A percentile compares a stretch with the other conserved stretches of the same genome.
Evolutionary conservation across 1,284 basidiomycete species (phyloP).

Genomic region (Lentinula novae-zelandiae): DNA sequence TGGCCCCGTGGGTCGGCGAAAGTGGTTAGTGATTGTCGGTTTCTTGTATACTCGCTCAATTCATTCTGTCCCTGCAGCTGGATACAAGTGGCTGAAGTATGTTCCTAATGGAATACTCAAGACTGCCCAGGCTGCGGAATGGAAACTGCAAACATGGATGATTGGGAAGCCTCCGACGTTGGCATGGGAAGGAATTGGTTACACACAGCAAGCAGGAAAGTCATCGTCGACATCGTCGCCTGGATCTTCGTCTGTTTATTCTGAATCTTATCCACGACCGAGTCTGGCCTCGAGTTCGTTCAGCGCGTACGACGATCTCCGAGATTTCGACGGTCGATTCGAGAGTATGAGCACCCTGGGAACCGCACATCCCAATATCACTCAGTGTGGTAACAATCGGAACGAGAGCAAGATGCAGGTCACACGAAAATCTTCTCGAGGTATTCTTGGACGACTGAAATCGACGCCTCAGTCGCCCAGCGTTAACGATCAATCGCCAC

Average conservation of each 20-base stretch:
- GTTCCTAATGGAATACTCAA: conserved; percentile 91
- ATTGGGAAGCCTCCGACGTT: conserved; percentile 89
- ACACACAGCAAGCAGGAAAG: conserved; percentile 35
- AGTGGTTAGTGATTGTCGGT: conserved; percentile 56
- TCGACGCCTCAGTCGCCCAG: conserved; percentile 35
- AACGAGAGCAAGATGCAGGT: conserved; percentile 32
- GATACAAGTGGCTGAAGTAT: conserved; percentile 96
- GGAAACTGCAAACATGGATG: conserved; percentile 95
- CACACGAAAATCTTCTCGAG: conserved; percentile 55
- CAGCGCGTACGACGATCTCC: conserved; percentile 82
- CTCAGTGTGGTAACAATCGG: conserved; percentile 27
- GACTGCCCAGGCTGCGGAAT: conserved; percentile 95
- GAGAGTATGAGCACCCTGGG: conserved; percentile 74
- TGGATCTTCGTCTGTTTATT: conserved; percentile 28
- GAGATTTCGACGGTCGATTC: conserved; percentile 80
- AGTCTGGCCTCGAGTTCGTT: conserved; percentile 62
- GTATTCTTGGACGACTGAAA: conserved; percentile 62
- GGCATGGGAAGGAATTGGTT: conserved; percentile 77
- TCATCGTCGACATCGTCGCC: conserved; percentile 26
- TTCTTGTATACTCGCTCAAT: conserved; percentile 13
- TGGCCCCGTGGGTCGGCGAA: conserved; percentile 98
- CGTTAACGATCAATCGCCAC: conserved; percentile 28
- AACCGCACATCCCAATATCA: conserved; percentile 26
- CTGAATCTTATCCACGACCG: conserved; percentile 47
- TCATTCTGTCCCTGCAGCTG: conserved; percentile 38